Base-by-base conservation (phyloP, 2,329 filamentous ascomycete species). In the Zelopaecilomyces penicillatus region DNA sequence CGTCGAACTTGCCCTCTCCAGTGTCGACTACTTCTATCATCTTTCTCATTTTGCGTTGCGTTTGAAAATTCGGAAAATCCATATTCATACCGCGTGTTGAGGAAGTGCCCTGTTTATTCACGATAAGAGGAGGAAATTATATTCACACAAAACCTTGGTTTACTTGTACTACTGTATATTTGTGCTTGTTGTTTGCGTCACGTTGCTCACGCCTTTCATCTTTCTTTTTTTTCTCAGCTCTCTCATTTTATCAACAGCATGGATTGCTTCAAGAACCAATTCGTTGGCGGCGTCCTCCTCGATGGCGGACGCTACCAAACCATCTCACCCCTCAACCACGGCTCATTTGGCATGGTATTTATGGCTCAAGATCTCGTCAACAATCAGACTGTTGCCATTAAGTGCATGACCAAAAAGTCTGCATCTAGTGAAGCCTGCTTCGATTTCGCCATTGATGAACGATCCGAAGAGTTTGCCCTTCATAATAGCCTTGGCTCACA, bases 291-390 rank as follows among this genome's bases (percentile, higher is more conserved):
- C 66, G 79, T 85, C 67, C 70, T 95, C 62, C 82, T 95, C 62
- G 82, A 87, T 63, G 89, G 46, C 26, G 47, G 87, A 65, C 90
- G 93, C 55, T 98, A 93, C 66, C 76, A 86, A 69, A 95, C 90
- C 45, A 76, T 96, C 60, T 87, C 90, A 55, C 90, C 93, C 46
- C 85, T 98, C 70, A 98, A 98, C 64, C 89, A 96, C 76, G 93
- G 93, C 57, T 97, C 93, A 45, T 98, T 97, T 62, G 93, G 93
- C 62, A 94, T 97, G 87, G 93, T 98, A 58, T 96, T 96, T 68
- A 83, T 89, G 69, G 93, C 91, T 48, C 84, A 77, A 63, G 89
- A 98, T 64, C 73, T 82, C 53, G 64, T 74, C 52, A 95, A 86
- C 49, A 79, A 82, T 55, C 75, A 93, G 48, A 77, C 80, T 48